A percentile compares a stretch with the other conserved stretches of the same genome.
These are phyloP conservation scores for Fusarium phyllophilum DNA, from an alignment of 2,329 filamentous ascomycete genomes.

Conservation along the genomic window DNA sequence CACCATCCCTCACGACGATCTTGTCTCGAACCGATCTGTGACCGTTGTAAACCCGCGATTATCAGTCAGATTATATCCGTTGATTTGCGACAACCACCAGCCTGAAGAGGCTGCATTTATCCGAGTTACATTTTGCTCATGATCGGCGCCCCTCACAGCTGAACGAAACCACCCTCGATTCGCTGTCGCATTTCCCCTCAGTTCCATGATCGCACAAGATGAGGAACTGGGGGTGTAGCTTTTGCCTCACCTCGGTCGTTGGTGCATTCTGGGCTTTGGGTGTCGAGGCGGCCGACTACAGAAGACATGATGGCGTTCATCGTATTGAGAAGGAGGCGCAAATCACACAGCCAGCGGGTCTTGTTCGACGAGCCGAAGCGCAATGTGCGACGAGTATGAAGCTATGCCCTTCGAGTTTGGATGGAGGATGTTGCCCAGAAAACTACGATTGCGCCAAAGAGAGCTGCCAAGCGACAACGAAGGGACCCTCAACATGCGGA, in stretches of 20 bases:
- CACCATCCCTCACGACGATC: conserved; percentile 1
- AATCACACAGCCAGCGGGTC: conserved; percentile 33
- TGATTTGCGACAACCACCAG: conserved; percentile 8
- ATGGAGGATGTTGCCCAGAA: conserved; percentile 60
- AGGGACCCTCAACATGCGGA: conserved; percentile 54
- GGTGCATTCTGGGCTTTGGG: conserved; percentile 33
- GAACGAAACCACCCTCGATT: conserved; percentile 8
- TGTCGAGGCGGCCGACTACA: conserved; percentile 43
- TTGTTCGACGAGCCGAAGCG: conserved; percentile 31
- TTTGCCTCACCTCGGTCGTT: conserved; percentile 32
- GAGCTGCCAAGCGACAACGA: conserved; percentile 60
- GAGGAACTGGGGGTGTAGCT: conserved; percentile 38
- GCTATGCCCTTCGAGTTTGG: conserved; percentile 52
- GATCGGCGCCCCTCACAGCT: conserved; percentile 20
- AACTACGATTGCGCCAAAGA: conserved; percentile 59
- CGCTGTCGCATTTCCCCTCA: conserved; percentile 20
- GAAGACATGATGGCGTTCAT: conserved; percentile 46
- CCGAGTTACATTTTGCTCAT: conserved; percentile 15
- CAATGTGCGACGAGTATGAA: conserved; percentile 44
- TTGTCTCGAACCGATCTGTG: conserved; percentile 8
- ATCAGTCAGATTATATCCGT: not conserved
- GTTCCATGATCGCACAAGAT: conserved; percentile 34
- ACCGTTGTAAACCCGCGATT: not conserved
- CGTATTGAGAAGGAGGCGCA: conserved; percentile 44
- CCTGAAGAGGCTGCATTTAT: conserved; percentile 10